Base-by-base conservation (phyloP, 2,329 filamentous ascomycete genomes). In the Ophiocordyceps camponoti-saundersi region DNA sequence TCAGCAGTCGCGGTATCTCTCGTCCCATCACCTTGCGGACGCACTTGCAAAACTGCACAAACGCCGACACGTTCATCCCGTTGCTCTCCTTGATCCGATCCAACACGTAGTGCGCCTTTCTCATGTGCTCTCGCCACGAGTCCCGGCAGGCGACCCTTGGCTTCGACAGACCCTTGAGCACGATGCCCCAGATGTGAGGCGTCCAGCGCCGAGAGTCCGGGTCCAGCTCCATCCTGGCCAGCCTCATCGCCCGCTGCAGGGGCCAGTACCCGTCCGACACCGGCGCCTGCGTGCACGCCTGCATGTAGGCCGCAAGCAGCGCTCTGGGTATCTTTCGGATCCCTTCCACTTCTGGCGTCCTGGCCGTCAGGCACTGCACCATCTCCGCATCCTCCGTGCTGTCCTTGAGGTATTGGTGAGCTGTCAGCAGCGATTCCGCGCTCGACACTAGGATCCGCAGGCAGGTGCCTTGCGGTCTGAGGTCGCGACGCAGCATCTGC, bases 381-480 rank as follows among this genome's bases (percentile, higher is more conserved):
- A 49, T 34, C n/a, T 34, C 42, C 8, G 44, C 22, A 11, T 47
- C 46, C 26, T 50, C 52, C 2, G 53, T 50, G 50, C 69, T 69
- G 48, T 76, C 71, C 8, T 53, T 53, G 18, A 82, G 59, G 57
- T 77, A 79, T 21, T 57, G 55, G 32, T 73, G 49, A 0, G 70
- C 77, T 11, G 66, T 63, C 11, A 65, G 56, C 12, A 75, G 53
- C 5, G 67, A 69, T 1, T 58, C 54, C 0, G 79, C 72, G 52
- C 76, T 65, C 5, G 65, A 60, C 2, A 87, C 52, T 2, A 87
- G 63, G 18, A 77, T 69, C 3, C 63, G 62, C 8, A 85, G 66
- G 23, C 72, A 75, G 40, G 64, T 58, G 1, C 67, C 68, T 4
- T 62, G 56, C 0, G 79, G 74, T 7, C 57, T 61, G 20, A 81